Conservation (phyloP, 805 yeast genomes). For the Candida koratica region DNA sequence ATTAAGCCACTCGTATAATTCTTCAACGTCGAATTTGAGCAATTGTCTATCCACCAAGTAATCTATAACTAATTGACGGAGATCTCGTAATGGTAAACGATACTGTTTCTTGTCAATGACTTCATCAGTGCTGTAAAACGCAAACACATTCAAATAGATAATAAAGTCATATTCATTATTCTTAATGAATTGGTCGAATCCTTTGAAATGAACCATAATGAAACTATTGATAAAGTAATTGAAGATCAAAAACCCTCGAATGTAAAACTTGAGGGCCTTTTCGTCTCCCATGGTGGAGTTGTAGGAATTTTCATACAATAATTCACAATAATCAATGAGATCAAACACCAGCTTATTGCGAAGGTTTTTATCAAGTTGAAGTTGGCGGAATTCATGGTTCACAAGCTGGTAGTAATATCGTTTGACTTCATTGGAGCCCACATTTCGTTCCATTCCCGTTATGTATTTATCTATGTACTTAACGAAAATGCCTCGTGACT, state of each 20-base stretch:
- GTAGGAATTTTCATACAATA: conserved; percentile 32
- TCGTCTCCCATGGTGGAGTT: conserved; percentile 12
- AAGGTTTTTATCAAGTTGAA: conserved; percentile 32
- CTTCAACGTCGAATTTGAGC: conserved; percentile 32
- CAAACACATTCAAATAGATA: conserved; percentile 39
- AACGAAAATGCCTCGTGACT: not conserved
- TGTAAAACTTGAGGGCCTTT: conserved; percentile 23
- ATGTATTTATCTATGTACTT: not conserved
- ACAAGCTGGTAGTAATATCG: conserved; percentile 25
- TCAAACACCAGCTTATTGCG: conserved; percentile 36
- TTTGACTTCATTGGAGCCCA: conserved; percentile 14
- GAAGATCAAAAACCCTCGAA: conserved; percentile 38
- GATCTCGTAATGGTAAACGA: conserved; percentile 18
- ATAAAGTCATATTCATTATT: conserved; percentile 36
- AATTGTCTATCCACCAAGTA: conserved; percentile 29
- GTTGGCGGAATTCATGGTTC: conserved; percentile 32
- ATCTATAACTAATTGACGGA: conserved; percentile 23
- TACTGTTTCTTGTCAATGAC: conserved; percentile 19
- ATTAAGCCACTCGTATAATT: conserved; percentile 36
- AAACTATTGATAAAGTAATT: conserved; percentile 41
- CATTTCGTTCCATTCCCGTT: conserved; percentile 6
- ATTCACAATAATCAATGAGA: conserved; percentile 38
- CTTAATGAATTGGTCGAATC: conserved; percentile 38
- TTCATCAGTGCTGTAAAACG: conserved; percentile 34
- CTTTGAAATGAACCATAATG: conserved; percentile 40